These are phyloP conservation scores for Metschnikowia drakensbergensis DNA, from an alignment of 805 yeast species.

Conservation along the genomic window DNA sequence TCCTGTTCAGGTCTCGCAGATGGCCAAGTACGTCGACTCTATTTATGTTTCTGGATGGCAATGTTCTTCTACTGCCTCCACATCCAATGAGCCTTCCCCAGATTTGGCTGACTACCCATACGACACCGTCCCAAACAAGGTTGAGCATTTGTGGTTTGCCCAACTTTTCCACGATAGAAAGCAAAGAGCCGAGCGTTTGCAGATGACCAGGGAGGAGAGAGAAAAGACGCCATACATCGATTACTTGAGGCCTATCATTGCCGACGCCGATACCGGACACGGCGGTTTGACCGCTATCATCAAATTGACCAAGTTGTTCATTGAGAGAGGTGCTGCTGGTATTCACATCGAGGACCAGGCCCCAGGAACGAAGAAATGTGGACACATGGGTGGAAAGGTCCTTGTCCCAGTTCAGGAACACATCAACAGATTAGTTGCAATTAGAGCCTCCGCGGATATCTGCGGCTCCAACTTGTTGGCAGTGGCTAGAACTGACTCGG, in stretches of 20 bases:
- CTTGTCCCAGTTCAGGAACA: constrained; percentile 97
- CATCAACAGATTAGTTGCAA: constrained; percentile 88
- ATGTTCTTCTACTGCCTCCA: constrained; percentile 95
- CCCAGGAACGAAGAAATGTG: constrained; percentile 97
- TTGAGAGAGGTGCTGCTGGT: constrained; percentile 98
- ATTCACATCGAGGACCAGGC: constrained; percentile 99
- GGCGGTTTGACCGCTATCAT: constrained; percentile 97
- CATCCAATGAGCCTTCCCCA: constrained; percentile 96
- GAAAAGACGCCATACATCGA: constrained; percentile 71
- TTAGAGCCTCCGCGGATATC: constrained; percentile 92
- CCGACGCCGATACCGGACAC: constrained; percentile 98
- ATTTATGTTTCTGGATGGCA: constrained; percentile 98
- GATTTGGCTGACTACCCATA: constrained; percentile 98
- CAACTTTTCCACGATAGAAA: constrained; percentile 96
- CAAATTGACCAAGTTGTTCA: constrained; percentile 91
- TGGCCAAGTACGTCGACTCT: constrained; percentile 93
- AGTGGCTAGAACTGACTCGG: constrained; percentile 96
- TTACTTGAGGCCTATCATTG: constrained; percentile 89
- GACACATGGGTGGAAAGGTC: constrained; percentile 99
- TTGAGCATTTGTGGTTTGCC: constrained; percentile 93
- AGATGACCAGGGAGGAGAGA: constrained; percentile 59
- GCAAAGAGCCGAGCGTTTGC: constrained; percentile 81
- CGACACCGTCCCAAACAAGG: constrained; percentile 98
- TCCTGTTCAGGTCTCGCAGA: constrained; percentile 92
- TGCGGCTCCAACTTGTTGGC: constrained; percentile 80